A percentile compares a stretch with the other conserved stretches of the same genome.
Evolutionary conservation across 306 rosid species (phyloP).

Genomic region (Sicyos baderoa): DNA sequence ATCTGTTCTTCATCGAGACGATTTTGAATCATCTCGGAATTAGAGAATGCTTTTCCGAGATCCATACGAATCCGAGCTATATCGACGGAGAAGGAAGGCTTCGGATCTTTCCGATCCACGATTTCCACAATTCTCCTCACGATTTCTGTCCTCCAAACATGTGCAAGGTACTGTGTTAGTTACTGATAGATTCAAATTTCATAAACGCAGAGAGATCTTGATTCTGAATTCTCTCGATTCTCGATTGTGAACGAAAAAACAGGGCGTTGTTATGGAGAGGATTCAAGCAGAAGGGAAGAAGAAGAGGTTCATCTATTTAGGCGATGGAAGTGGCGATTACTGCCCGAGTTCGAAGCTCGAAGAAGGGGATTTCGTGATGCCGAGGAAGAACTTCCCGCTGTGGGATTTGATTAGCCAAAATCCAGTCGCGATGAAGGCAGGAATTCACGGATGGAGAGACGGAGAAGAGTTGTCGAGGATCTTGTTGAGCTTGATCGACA

Average conservation of each 20-base stretch:
- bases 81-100: conserved; percentile 54
- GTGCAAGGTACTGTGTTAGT: conserved; percentile 57
- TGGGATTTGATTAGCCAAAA: conserved; percentile 53
- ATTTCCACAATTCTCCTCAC: conserved; percentile 47
- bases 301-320: conserved; percentile 43
- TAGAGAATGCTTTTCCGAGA: conserved; percentile 52
- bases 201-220: not conserved
- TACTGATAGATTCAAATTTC: no score
- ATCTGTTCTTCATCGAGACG: conserved; percentile 56
- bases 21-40: conserved; percentile 59
- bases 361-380: conserved; percentile 48
- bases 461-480: conserved; percentile 37
- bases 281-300: conserved; percentile 28
- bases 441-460: conserved; percentile 47
- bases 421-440: conserved; percentile 39
- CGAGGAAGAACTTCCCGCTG: conserved; percentile 50
- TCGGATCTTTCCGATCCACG: conserved; percentile 47
- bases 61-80: conserved; percentile 61
- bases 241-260: not conserved
- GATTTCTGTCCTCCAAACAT: conserved; percentile 64
- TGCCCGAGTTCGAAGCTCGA: conserved; percentile 50
- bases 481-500: conserved; percentile 30
- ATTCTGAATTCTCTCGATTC: not conserved
- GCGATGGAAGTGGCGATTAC: conserved; percentile 58
- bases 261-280: conserved; percentile 43